Conservation (phyloP, 1,284 basidiomycete species). For the Phylloboletellus chloephorus region DNA sequence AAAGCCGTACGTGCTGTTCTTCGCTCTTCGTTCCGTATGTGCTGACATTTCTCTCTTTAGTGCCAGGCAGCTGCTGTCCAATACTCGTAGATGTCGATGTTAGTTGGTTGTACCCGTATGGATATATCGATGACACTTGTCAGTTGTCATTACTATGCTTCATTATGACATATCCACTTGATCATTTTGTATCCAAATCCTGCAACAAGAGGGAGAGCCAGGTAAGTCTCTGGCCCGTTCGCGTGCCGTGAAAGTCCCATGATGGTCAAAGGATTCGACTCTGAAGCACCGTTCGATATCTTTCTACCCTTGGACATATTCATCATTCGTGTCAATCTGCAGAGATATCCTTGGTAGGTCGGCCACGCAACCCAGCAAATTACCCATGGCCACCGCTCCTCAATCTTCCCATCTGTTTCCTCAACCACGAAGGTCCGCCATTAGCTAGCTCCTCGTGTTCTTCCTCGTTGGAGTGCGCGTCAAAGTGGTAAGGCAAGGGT, state of each 20-base stretch:
- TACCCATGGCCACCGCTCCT: conserved; percentile 10
- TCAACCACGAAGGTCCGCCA: conserved; percentile 3
- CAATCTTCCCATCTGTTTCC: conserved; percentile 12
- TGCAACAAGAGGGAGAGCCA: too few species aligned
- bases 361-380: neutral
- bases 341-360: neutral
- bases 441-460: conserved; percentile 4
- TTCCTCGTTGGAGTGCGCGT: conserved; percentile 24
- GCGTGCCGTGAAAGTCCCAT: too few species aligned
- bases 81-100: conserved; percentile 38
- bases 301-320: neutral
- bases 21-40: conserved; percentile 2
- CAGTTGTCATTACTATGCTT: conserved; percentile 6
- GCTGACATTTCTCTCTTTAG: conserved; percentile 33
- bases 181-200: neutral
- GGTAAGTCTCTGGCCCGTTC: too few species aligned
- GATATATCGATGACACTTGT: conserved; percentile 11
- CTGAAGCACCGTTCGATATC: neutral
- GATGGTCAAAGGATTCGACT: too few species aligned
- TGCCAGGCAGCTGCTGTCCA: conserved; percentile 73
- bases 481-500: conserved; percentile 67
- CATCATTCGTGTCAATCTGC: neutral
- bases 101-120: conserved; percentile 8
- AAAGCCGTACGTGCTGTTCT: conserved; percentile 58
- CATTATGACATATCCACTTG: conserved; percentile 1